A percentile compares a stretch with the other conserved stretches of the same genome.
Evolutionary conservation across 192 early-diverging fungal genomes (phyloP).

Genomic region (Piromyces finnis): DNA sequence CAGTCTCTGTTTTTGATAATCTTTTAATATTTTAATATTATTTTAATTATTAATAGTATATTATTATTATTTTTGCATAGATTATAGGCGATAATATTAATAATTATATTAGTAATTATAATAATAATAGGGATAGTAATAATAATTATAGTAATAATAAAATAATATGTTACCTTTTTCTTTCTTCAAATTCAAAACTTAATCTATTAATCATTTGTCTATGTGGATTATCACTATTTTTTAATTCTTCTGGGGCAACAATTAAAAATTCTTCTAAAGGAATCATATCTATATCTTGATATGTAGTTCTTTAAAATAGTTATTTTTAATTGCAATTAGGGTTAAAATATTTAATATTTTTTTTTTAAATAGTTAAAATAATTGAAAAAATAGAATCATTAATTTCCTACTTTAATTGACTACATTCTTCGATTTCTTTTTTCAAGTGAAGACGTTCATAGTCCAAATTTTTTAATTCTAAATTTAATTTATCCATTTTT

Average conservation of each 20-base stretch:
- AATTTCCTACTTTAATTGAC: constrained; percentile 22
- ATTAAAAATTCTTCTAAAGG: constrained; percentile 15
- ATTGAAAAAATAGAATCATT: no score
- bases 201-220: constrained; percentile 30
- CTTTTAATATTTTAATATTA: no score
- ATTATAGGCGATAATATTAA: no score
- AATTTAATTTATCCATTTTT: constrained; percentile 22
- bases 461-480: constrained; percentile 27
- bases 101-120: no score
- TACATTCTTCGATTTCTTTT: constrained; percentile 29
- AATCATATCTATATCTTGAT: constrained; percentile 25
- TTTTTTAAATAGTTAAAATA: no score
- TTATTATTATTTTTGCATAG: no score
- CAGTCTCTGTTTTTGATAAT: neutral
- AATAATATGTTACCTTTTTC: constrained; percentile 14
- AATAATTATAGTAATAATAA: no score
- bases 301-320: constrained; percentile 17
- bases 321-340: no score
- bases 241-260: constrained; percentile 7
- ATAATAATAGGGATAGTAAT: no score
- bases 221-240: constrained; percentile 14
- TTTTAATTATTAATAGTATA: no score
- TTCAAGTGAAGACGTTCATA: constrained; percentile 37
- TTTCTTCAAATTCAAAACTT: constrained; percentile 26
- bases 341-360: no score